Evolutionary conservation across 2,329 filamentous ascomycete species (phyloP).

Genomic region (Acephala macrosclerotiorum): DNA sequence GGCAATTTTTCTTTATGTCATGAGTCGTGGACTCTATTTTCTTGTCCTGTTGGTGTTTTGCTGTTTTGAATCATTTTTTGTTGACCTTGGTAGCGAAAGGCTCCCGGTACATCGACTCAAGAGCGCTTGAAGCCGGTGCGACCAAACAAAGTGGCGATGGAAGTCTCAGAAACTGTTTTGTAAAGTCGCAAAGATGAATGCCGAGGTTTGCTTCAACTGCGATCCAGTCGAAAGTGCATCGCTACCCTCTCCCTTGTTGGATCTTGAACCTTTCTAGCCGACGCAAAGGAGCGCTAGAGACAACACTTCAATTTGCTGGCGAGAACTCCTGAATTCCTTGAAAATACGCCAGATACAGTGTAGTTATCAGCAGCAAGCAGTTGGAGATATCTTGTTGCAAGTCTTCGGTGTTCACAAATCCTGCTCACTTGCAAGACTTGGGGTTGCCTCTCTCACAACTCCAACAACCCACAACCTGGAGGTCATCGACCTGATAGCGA

Average conservation of each 20-base stretch:
- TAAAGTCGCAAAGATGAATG: too few species aligned
- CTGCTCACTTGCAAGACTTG: background rate
- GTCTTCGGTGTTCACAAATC: background rate
- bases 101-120: background rate
- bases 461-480: background rate
- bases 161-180: background rate
- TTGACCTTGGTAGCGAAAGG: background rate
- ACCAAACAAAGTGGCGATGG: background rate
- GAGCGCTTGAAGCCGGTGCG: background rate
- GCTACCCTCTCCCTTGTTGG: too few species aligned
- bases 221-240: too few species aligned
- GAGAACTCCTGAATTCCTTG: too few species aligned
- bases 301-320: too few species aligned
- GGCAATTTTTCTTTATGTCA: background rate
- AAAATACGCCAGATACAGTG: too few species aligned
- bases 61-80: background rate
- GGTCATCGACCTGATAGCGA: background rate
- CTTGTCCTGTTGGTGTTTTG: background rate
- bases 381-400: too few species aligned
- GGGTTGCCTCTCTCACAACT: background rate
- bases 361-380: too few species aligned
- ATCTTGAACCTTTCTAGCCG: too few species aligned
- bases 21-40: background rate
- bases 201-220: too few species aligned
- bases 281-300: too few species aligned